phyloP scores from a whole-genome alignment of 2,329 filamentous ascomycete genomes.

The Apiospora arundinis region DNA sequence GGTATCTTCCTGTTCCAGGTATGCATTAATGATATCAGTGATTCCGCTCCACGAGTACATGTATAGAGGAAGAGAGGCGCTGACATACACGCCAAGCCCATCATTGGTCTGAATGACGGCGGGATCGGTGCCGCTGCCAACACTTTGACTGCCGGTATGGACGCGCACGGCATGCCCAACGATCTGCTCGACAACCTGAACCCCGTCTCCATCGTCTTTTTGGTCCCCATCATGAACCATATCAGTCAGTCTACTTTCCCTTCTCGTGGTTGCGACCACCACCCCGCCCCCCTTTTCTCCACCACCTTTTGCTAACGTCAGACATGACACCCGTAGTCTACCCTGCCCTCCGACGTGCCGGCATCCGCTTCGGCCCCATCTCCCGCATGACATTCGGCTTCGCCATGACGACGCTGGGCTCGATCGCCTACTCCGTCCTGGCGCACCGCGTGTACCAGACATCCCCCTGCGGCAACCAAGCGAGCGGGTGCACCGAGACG shows the following conservation, averaged over 20 bases:
- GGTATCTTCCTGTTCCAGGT: conserved; percentile 47
- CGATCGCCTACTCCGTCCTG: conserved; percentile 61
- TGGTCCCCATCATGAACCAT: conserved; percentile 57
- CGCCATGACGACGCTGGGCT: conserved; percentile 52
- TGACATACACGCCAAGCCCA: conserved; percentile 42
- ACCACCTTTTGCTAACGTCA: background rate
- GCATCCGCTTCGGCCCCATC: conserved; percentile 64
- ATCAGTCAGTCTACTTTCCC: conserved; percentile 49
- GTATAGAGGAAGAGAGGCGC: background rate
- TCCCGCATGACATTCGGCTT: conserved; percentile 64
- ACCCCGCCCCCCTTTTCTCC: too few relatives aligned
- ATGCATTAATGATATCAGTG: background rate
- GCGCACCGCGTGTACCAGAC: conserved; percentile 65
- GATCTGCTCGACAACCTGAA: conserved; percentile 67
- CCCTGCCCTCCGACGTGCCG: conserved; percentile 56
- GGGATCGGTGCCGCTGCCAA: conserved; percentile 52
- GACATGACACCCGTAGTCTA: conserved; percentile 54
- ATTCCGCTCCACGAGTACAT: background rate
- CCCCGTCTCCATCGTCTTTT: conserved; percentile 63
- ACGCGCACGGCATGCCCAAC: conserved; percentile 57
- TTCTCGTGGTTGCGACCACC: conserved; percentile 46
- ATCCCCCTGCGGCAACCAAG: conserved; percentile 50
- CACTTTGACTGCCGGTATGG: conserved; percentile 48
- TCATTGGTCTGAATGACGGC: conserved; percentile 53
- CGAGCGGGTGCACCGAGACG: conserved; percentile 36